phyloP scores from a whole-genome alignment of 192 early-diverging fungal genomes.

The Obelidium mucronatum region DNA sequence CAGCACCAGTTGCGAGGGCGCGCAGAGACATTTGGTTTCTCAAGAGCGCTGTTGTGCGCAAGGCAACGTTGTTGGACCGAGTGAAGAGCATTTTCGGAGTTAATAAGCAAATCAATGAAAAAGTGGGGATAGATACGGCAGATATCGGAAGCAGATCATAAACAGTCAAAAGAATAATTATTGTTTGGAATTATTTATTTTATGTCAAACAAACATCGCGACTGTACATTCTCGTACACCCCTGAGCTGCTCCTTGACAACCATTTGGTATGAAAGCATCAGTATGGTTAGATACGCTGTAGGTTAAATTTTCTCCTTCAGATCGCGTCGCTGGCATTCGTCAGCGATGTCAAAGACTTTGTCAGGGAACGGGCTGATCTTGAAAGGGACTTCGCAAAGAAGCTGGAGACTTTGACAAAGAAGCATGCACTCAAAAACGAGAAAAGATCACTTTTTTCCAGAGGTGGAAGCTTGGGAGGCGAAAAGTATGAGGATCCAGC shows the following conservation, averaged over 20 bases:
- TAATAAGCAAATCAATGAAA: no score
- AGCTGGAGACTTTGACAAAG: slow-evolving; percentile 67
- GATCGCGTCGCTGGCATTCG: slow-evolving; percentile 63
- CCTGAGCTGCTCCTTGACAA: slow-evolving; percentile 28
- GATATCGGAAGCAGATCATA: no score
- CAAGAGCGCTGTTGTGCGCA: not conserved
- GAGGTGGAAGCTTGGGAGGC: not conserved
- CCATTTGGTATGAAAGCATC: no score
- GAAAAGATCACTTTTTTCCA: slow-evolving; percentile 19
- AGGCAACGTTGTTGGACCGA: not conserved
- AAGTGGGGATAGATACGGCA: no score
- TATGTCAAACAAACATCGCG: slow-evolving; percentile 12
- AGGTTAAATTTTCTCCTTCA: slow-evolving; percentile 17
- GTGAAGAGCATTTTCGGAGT: not conserved
- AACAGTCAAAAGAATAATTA: no score
- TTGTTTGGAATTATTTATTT: no score
- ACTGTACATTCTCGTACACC: slow-evolving; percentile 30
- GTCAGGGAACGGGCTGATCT: slow-evolving; percentile 71
- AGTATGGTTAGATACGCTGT: no score
- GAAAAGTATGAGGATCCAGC: not conserved
- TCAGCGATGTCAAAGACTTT: slow-evolving; percentile 74
- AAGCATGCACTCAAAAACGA: slow-evolving; percentile 56
- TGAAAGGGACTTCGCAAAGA: slow-evolving; percentile 74
- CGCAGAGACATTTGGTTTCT: not conserved
- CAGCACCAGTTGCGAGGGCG: not conserved